Evolutionary conservation across 2,329 filamentous ascomycete species (phyloP).

Genomic region (Trichoderma harzianum): DNA sequence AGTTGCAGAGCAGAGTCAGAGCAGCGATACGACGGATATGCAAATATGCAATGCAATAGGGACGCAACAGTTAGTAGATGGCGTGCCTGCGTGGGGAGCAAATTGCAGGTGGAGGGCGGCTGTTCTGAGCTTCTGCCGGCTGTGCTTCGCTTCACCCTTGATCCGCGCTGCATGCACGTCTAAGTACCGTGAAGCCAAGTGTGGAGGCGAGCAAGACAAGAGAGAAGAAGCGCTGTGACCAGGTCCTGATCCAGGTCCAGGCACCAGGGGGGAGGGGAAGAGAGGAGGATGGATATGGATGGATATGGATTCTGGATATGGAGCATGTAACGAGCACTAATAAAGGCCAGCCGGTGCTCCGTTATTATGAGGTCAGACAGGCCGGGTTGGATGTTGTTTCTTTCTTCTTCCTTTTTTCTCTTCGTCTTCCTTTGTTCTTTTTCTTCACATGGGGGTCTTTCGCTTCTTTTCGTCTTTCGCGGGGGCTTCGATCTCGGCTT

Average conservation of each 20-base stretch:
- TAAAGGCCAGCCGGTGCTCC: slow-evolving; percentile 10
- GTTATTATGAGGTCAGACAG: not conserved
- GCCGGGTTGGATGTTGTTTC: not conserved
- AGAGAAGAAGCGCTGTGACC: not conserved
- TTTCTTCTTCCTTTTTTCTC: not conserved
- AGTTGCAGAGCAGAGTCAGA: not conserved
- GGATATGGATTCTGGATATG: not conserved
- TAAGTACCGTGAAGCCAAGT: slow-evolving; percentile 13
- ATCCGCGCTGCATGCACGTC: slow-evolving; percentile 45
- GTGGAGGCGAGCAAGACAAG: slow-evolving; percentile 7
- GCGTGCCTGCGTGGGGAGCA: not conserved
- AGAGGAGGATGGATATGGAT: not conserved
- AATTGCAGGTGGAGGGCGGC: slow-evolving; percentile 11
- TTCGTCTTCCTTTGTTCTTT: not conserved
- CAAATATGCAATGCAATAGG: not conserved
- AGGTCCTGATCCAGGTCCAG: slow-evolving; percentile 8
- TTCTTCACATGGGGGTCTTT: not conserved
- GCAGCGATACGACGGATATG: not conserved
- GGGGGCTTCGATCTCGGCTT: not conserved
- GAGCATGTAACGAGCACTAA: slow-evolving; percentile 1
- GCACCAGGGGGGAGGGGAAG: slow-evolving; percentile 4
- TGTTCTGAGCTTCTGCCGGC: slow-evolving; percentile 11
- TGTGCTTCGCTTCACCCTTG: slow-evolving; percentile 40
- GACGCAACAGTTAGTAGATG: not conserved
- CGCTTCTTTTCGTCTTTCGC: not conserved